A percentile compares a stretch with the other conserved stretches of the same genome.
Evolutionary conservation across 2,329 filamentous ascomycete species (phyloP).

Genomic region (Calonectria pseudoreteaudii): DNA sequence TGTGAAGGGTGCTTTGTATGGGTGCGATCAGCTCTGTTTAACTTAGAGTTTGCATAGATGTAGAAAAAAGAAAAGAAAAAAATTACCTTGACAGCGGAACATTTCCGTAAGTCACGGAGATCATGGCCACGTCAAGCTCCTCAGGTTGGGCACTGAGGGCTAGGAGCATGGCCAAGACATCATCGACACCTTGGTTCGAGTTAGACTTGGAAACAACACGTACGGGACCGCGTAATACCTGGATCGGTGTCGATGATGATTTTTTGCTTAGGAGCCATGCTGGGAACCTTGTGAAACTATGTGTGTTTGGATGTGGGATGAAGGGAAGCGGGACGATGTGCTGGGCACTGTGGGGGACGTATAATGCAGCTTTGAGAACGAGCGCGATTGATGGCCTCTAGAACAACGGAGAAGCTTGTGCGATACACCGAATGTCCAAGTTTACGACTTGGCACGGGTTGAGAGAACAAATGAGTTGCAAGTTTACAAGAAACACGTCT

Average conservation of each 20-base stretch:
- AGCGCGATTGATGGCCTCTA: background rate
- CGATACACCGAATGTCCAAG: background rate
- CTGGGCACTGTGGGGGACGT: background rate
- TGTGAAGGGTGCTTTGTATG: slow-evolving; percentile 79
- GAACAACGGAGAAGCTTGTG: background rate
- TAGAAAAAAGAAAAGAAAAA: background rate
- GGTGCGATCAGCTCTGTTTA: background rate
- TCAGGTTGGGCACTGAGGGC: slow-evolving; percentile 85
- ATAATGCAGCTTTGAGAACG: too few relatives aligned
- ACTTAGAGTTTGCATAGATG: background rate
- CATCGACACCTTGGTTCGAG: slow-evolving; percentile 76
- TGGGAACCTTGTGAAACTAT: background rate
- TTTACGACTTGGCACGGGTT: background rate
- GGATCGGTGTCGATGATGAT: slow-evolving; percentile 98
- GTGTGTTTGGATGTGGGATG: background rate
- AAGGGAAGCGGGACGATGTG: too few relatives aligned
- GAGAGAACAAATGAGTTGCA: background rate
- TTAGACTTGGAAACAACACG: slow-evolving; percentile 7
- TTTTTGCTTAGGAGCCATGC: slow-evolving; percentile 76
- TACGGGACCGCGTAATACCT: slow-evolving; percentile 59
- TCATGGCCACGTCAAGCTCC: slow-evolving; percentile 85
- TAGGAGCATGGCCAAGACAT: slow-evolving; percentile 88
- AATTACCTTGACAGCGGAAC: slow-evolving; percentile 84
- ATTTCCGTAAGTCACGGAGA: slow-evolving; percentile 95
- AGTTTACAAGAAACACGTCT: slow-evolving; percentile 1